phyloP scores from a whole-genome alignment of 1,284 basidiomycete genomes.

The Apiotrichum montevideense region DNA sequence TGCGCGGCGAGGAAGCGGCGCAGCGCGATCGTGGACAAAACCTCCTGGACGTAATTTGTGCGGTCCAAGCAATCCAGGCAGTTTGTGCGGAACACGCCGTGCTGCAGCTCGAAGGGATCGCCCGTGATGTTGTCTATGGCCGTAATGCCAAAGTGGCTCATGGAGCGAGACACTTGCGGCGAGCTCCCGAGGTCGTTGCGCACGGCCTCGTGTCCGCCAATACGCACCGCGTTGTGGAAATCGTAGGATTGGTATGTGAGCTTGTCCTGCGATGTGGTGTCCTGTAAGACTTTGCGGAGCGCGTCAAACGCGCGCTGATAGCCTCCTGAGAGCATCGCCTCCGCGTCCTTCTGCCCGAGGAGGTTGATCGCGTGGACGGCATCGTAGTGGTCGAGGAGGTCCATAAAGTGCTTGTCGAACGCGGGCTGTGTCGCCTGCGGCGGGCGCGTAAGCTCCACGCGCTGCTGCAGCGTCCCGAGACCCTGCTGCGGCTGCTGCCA shows the following conservation, averaged over 20 bases:
- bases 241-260: conserved; percentile 77
- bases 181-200: conserved; percentile 67
- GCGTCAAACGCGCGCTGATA: conserved; percentile 70
- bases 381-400: conserved; percentile 75
- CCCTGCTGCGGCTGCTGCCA: conserved; percentile 88
- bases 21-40: conserved; percentile 69
- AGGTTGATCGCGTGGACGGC: conserved; percentile 79
- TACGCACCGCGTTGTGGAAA: conserved; percentile 77
- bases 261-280: conserved; percentile 49
- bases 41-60: conserved; percentile 97
- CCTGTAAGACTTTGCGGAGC: conserved; percentile 37
- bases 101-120: conserved; percentile 71
- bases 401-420: conserved; percentile 86
- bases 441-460: conserved; percentile 86
- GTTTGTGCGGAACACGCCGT: conserved; percentile 87
- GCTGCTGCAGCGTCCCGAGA: conserved; percentile 78
- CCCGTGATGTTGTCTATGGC: conserved; percentile 62
- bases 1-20: conserved; percentile 50
- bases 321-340: conserved; percentile 71
- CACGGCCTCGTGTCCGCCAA: conserved; percentile 84
- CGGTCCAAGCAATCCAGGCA: conserved; percentile 95
- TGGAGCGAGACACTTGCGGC: conserved; percentile 57
- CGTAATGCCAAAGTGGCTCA: conserved; percentile 80
- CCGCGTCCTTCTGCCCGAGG: conserved; percentile 84
- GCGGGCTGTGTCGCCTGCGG: conserved; percentile 86